Evolutionary conservation across 331 rosid species (phyloP), one percentile per base, ranked within the genome.

Genomic region (Malus hybrid): DNA sequence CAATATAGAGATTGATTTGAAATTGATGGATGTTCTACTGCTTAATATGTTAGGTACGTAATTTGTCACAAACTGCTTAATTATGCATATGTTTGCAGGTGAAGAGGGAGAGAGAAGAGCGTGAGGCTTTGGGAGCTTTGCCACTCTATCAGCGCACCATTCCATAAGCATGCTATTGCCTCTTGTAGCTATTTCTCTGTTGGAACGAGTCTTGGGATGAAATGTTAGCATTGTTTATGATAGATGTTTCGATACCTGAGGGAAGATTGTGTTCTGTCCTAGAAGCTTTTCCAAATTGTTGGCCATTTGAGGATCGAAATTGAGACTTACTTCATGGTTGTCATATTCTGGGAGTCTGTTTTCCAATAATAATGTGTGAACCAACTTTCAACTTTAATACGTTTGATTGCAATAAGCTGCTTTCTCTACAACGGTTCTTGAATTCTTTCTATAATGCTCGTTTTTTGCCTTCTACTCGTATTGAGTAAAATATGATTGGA

Each of bases 101-200:
- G 82, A 94, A 94, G 88, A 86, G 50, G 82, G 98, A 94, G 85
- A 90, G 73, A 68, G 87, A 85, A 68, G 98, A 94, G 83, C 96
- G 96, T 7, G 96, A 88, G 76, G 88, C 90, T 68, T 86, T 94
- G 90, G 97, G 98, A 83, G 98, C 90, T 69, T 85, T 94, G 82
- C 98, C 96, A 8, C 85, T 94, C n/a, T 91, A 87, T 79, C 95
- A 93, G 81, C 90, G 96, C 68, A 83, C 94, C 83, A 76, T 93
- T 83, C 97, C 98, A 46, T 93, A 71, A 89, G 83, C 79, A 82
- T 75, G 31, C 64, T 31, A 3, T 65, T 54, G 56, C 50, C 22
- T 36, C 67, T 31, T 78, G 83, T 81, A 73, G 76, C 78, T 86
- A 83, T 73, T 42, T 77, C 67, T 68, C 77, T 71, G 75, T 32